Evolutionary conservation across 2,329 filamentous ascomycete species (phyloP), one percentile per base, ranked within the genome.

Genomic region (Ramularia collo-cygni): DNA sequence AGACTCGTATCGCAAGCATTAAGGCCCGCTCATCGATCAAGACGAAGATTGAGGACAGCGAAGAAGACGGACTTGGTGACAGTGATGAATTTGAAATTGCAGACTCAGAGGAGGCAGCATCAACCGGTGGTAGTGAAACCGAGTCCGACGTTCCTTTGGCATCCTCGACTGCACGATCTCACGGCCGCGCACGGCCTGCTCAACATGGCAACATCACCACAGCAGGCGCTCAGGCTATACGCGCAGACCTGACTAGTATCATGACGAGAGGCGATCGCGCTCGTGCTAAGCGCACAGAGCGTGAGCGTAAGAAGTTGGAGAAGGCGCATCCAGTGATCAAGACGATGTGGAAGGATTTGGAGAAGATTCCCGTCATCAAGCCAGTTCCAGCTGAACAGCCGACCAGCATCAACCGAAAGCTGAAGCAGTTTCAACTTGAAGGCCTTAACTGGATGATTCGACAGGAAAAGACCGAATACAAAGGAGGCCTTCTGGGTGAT

Each of bases 351-450:
- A 63, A 75, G 3, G 77, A 84, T 16, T 68, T 96, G 2, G 70
- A 82, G 59, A 71, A 77, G 1, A 74, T 81, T 51, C 76, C 84
- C 1, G 66, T 81, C 13, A 76, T 95, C 46, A 74, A 77, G 50
- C 72, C 71, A 47, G 66, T 76, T 44, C 71, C 71, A 48, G 83
- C 83, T 24, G 66, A 75, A 43, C 87, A 94, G 57, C 92, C 92
- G 3, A 59, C 66, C 6, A 79, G 75, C 3, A 95, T 98, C 49
- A 85, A 76, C 37, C 83, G 90, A 28, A 81, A 81, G 40, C 72
- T 98, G 47, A 95, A 98, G 63, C 81, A 83, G 1, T 98, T 96
- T 60, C 92, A 98, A 58, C 79, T 95, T 4, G 84, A 95, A 64
- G 92, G 92, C 4, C 71, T 98, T 28, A 81, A 87, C 36, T 98